A percentile compares a stretch with the other conserved stretches of the same genome.
Evolutionary conservation across 208 protist genomes (phyloP).

Genomic region (Tritrichomonas musculus): DNA sequence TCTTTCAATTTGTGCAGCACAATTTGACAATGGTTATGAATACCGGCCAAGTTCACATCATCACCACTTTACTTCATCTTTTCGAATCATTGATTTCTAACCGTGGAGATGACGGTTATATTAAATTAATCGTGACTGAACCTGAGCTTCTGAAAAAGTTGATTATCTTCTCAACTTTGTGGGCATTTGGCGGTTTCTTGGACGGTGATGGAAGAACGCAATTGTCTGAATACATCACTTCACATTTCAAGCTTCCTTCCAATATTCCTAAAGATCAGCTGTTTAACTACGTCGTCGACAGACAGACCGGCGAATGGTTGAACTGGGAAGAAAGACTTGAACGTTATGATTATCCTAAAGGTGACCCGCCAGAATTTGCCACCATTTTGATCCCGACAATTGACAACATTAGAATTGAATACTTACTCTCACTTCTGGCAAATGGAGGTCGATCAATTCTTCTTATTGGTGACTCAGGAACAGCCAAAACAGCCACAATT

Average conservation of each 20-base stretch:
- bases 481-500: constrained; percentile 66
- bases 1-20: constrained; percentile 45
- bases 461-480: constrained; percentile 65
- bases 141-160: constrained; percentile 65
- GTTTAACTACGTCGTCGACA: constrained; percentile 84
- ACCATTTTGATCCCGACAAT: constrained; percentile 86
- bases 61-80: constrained; percentile 39
- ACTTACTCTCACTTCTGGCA: constrained; percentile 63
- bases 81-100: constrained; percentile 42
- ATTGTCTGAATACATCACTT: constrained; percentile 74
- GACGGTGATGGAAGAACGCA: constrained; percentile 76
- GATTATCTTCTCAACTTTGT: constrained; percentile 79
- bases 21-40: constrained; percentile 42
- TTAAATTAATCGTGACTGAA: not conserved
- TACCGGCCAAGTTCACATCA: constrained; percentile 38
- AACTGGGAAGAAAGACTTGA: not conserved
- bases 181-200: constrained; percentile 81
- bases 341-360: not conserved
- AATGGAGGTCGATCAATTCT: constrained; percentile 49
- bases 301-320: constrained; percentile 52
- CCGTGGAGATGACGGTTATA: not conserved
- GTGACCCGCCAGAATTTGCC: constrained; percentile 68
- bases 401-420: constrained; percentile 80
- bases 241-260: constrained; percentile 34
- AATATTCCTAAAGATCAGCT: constrained; percentile 61